Evolutionary conservation across 257 asterid genomes (phyloP).

Genomic region (Solanum stenotomum): DNA sequence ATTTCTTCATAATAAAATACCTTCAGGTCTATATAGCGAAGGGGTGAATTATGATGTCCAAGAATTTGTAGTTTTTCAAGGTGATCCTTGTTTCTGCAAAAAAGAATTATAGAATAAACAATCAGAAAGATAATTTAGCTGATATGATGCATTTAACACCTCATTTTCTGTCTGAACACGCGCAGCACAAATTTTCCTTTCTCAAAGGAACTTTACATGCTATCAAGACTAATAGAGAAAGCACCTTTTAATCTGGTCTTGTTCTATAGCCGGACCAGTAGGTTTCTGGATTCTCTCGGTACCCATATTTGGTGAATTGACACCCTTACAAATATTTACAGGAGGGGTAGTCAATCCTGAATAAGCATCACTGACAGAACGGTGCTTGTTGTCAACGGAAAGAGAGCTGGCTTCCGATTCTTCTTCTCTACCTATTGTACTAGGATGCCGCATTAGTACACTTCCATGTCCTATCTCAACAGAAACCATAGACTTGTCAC

Average conservation of each 20-base stretch:
- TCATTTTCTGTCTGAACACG: not conserved
- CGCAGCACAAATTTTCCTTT: not conserved
- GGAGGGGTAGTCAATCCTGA: not conserved
- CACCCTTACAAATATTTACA: conserved; percentile 18
- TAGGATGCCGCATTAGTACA: conserved; percentile 33
- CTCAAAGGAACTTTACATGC: not conserved
- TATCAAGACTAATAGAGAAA: conserved; percentile 1
- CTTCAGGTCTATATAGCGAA: conserved; percentile 53
- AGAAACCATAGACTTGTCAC: conserved; percentile 83
- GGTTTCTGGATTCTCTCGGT: conserved; percentile 44
- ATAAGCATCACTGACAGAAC: too few relatives aligned
- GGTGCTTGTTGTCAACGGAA: too few relatives aligned
- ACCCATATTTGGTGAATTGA: conserved; percentile 9
- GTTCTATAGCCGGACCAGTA: conserved; percentile 24
- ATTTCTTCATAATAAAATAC: conserved; percentile 33
- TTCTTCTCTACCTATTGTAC: too few relatives aligned
- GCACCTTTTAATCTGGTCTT: conserved; percentile 62
- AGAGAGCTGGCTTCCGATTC: too few relatives aligned
- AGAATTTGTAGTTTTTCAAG: conserved; percentile 56
- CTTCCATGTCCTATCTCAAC: conserved; percentile 98
- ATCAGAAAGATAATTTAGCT: not conserved
- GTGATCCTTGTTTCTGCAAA: conserved; percentile 62
- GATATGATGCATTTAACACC: not conserved
- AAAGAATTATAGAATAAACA: not conserved
- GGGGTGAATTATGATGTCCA: conserved; percentile 73